Base-by-base conservation (phyloP, 768 basidiomycete species). In the Favolaschia claudopus region DNA sequence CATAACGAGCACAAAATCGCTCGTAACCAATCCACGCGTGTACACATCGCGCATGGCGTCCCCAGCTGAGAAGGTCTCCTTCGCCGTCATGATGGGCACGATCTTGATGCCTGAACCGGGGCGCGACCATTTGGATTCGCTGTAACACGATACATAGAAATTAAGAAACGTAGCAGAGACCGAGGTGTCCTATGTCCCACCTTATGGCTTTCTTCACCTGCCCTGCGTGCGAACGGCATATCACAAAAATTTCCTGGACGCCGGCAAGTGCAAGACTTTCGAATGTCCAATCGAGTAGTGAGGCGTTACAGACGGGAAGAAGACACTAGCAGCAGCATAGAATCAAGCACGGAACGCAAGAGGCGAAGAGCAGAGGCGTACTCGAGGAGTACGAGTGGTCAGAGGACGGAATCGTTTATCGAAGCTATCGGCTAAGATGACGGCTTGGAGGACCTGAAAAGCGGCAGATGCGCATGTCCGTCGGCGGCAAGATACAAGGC, bases 11-110 rank as follows among this genome's bases (percentile, higher is more conserved):
- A 98, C 88, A 74, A 94, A 96, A 72, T 98, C 96, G 62, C 84
- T 84, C 4, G 93, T 91, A 69, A 97, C 89, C 68, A 98, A 83
- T 48, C 94, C 92, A 60, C 93, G 89, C 37, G 90, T 90, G 76
- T 97, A 96, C 70, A 96, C 90, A 73, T 96, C 94, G 62, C 95
- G 91, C 85, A 96, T 86, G 39, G 93, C 93, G 74, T 95, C 95
- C 5, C 95, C 95, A 0, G 91, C 89, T 7, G 95, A 92, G 77
- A 89, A 90, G 3, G 91, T 92, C 72, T 91, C 88, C 70, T 92
- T 92, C 47, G 92, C 89, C 9, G 91, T 93, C 71, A 95, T 81
- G 62, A 95, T 89, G 31, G 93, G 91, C 28, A 89, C 85, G 63
- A 96, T 93, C 74, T 87, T 91, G 71, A 96, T 82, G 12, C 89